Conservation (phyloP, 2,329 filamentous ascomycete genomes). For the Colletotrichum zoysiae region DNA sequence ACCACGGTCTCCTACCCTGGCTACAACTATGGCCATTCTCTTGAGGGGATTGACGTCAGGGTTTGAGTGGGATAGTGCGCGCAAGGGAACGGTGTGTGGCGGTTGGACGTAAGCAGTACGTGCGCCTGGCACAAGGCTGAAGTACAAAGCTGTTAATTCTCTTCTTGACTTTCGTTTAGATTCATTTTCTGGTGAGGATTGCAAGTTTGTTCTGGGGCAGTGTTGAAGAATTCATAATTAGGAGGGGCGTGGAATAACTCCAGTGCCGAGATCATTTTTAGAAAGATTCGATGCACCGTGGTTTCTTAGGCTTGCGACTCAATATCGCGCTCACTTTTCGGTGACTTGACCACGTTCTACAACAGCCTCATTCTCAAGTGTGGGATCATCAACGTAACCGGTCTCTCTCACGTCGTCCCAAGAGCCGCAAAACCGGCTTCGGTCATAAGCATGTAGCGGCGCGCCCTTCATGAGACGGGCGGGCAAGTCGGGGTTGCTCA, state of each 20-base stretch:
- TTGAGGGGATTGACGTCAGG: not conserved
- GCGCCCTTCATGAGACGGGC: constrained; percentile 55
- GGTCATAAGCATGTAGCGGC: constrained; percentile 54
- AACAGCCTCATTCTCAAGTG: constrained; percentile 38
- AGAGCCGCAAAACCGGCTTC: constrained; percentile 52
- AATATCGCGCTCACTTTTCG: not conserved
- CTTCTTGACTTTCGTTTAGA: constrained; percentile 39
- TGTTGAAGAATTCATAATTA: not conserved
- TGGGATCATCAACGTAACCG: constrained; percentile 53
- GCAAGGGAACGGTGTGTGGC: too few relatives aligned
- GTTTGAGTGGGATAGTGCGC: not conserved
- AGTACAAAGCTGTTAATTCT: constrained; percentile 33
- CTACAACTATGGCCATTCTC: constrained; percentile 19
- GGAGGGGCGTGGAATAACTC: not conserved
- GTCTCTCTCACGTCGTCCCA: constrained; percentile 45
- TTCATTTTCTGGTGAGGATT: not conserved
- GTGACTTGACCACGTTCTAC: not conserved
- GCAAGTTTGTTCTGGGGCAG: not conserved
- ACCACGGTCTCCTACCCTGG: constrained; percentile 1
- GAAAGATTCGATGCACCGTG: too few relatives aligned
- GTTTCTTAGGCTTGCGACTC: not conserved
- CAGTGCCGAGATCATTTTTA: not conserved
- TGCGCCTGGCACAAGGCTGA: not conserved
- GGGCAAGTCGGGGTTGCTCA: constrained; percentile 60
- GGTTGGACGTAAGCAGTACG: not conserved